Percentiles rank a stretch among this genome's conserved stretches.
phyloP scores from a whole-genome alignment of 495 filamentous ascomycete species.

The Beverwykella pulmonaria region DNA sequence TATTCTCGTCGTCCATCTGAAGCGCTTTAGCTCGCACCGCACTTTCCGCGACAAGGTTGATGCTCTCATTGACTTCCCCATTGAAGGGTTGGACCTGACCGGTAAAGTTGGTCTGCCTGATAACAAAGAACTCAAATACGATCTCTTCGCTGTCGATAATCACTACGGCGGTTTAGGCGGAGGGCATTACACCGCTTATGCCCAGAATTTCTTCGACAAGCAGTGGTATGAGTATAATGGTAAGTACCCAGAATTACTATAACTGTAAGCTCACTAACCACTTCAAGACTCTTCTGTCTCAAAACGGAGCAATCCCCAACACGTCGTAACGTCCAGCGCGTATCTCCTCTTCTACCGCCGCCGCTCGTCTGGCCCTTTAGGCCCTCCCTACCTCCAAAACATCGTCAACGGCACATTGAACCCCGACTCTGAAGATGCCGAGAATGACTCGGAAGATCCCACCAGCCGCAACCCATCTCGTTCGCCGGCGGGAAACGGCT shows the following conservation, averaged over 20 bases:
- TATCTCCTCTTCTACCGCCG: conserved; percentile 97
- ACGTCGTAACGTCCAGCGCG: conserved; percentile 68
- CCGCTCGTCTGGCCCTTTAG: conserved; percentile 71
- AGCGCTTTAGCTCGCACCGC: conserved; percentile 83
- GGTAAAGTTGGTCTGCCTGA: conserved; percentile 74
- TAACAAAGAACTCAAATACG: conserved; percentile 81
- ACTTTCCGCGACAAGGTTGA: conserved; percentile 85
- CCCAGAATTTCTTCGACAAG: conserved; percentile 83
- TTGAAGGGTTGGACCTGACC: conserved; percentile 81
- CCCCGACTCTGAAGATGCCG: conserved; percentile 45
- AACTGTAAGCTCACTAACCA: conserved; percentile 29
- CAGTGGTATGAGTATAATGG: conserved; percentile 96
- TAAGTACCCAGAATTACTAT: conserved; percentile 50
- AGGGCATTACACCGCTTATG: conserved; percentile 92
- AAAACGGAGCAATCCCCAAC: conserved; percentile 54
- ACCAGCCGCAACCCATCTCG: conserved; percentile 54
- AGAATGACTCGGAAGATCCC: conserved; percentile 50
- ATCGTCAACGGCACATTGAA: conserved; percentile 63
- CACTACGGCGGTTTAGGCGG: conserved; percentile 90
- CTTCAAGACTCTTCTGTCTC: conserved; percentile 67
- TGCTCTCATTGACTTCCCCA: conserved; percentile 86
- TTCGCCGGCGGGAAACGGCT: conserved; percentile 73
- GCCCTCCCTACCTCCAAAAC: conserved; percentile 71
- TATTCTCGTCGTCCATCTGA: conserved; percentile 91
- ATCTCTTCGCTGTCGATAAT: conserved; percentile 92